Base-by-base conservation (phyloP, 192 early-diverging fungal species). In the Gonapodya sp. region DNA sequence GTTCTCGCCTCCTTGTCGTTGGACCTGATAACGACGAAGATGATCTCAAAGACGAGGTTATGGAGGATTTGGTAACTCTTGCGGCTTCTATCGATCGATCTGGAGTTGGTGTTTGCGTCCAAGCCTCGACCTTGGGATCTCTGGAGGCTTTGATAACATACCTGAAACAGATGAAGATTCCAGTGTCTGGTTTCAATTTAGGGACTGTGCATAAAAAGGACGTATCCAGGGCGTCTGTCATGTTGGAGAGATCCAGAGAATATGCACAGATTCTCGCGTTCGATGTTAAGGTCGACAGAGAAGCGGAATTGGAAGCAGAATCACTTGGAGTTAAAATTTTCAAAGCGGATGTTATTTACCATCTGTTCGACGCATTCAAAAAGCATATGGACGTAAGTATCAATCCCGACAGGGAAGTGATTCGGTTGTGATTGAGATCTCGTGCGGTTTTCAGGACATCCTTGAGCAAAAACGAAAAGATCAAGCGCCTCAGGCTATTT, bases 201-300 rank as follows among this genome's bases (percentile, higher is more conserved):
- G 98, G 98, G 36, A 95, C 98, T 34, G 96, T 99, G 2, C 95
- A 96, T 90, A 99, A 95, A 84, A 96, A 96, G 86, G 96, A 98
- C 88, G 92, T 99, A 8, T 95, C 93, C 84, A 91, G 93, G 32
- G 95, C 96, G 35, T 91, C 89, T 79, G 90, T 93, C 24, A 98
- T 99, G 98, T 86, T 97, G 83, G 96, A 99, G 82, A 92, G 91
- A 73, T 93, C 94, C 74, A 90, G 89, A 72, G 94, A 99, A 82
- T 92, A 86, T 73, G 87, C 89, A 0, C 87, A 89, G 80, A 37
- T 89, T 18, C 81, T 89, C n/a, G 85, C 85, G 1, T 91, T 91
- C 84, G 94, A 95, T 86, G 94, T 96, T 85, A 96, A 94, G 87
- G 87, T 96, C 32, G 94, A 95, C 36, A 91, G 89, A 82, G 98